Evolutionary conservation across 1,284 basidiomycete genomes (phyloP).

Genomic region (Ustilago hordei): DNA sequence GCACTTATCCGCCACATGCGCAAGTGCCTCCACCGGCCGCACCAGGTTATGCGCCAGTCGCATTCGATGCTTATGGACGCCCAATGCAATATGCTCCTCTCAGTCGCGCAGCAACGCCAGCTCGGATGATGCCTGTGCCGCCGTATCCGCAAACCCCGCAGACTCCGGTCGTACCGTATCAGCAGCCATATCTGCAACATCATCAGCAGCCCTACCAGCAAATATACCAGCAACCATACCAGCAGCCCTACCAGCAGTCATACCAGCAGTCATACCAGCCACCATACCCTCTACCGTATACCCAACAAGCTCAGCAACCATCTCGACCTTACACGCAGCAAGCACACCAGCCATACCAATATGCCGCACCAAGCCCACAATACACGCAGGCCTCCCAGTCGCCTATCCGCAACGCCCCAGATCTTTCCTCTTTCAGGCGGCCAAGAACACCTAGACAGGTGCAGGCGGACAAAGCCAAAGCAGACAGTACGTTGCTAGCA

Average conservation of each 20-base stretch:
- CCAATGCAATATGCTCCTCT: conserved; percentile 8
- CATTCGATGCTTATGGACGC: conserved; percentile 9
- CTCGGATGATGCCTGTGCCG: background rate
- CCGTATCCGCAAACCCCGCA: background rate
- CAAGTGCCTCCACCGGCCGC: background rate
- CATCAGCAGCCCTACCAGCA: background rate
- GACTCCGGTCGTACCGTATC: background rate
- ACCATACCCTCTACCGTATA: background rate
- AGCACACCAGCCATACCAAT: background rate
- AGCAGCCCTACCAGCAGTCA: background rate
- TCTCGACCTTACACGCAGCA: background rate
- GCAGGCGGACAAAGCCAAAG: conserved; percentile 21
- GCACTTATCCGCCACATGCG: background rate
- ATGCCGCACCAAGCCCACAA: background rate
- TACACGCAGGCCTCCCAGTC: background rate
- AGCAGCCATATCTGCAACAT: background rate
- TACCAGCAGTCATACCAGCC: too few relatives aligned
- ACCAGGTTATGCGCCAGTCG: background rate
- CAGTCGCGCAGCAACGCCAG: background rate
- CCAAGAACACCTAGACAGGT: conserved; percentile 16
- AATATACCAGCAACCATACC: too few relatives aligned
- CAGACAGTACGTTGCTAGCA: conserved; percentile 20
- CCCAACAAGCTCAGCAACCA: background rate
- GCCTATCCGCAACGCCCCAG: background rate
- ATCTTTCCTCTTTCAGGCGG: conserved; percentile 1